Percentiles rank a stretch among this genome's conserved stretches.
Evolutionary conservation across 2,329 filamentous ascomycete species (phyloP).

Genomic region (Westerdykella aurantiaca): DNA sequence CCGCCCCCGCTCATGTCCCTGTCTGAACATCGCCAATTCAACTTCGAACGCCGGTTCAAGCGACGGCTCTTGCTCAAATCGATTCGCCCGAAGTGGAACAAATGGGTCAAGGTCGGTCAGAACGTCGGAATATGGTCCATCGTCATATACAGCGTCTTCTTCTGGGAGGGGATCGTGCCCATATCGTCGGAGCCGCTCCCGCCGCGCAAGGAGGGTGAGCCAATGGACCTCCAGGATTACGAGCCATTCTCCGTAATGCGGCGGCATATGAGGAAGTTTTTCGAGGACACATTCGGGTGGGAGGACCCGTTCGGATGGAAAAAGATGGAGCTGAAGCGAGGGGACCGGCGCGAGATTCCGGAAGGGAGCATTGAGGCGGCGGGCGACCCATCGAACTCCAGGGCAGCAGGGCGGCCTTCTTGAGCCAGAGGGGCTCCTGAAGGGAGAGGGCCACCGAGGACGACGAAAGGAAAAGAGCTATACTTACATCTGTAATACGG

Average conservation of each 20-base stretch:
- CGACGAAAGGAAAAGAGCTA: too few species aligned
- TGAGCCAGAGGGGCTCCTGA: too few species aligned
- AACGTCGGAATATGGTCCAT: conserved; percentile 45
- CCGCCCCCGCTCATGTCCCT: conserved; percentile 70
- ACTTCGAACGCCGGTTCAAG: conserved; percentile 73
- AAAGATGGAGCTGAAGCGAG: too few species aligned
- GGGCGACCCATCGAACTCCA: too few species aligned
- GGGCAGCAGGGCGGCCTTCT: too few species aligned
- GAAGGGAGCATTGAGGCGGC: too few species aligned
- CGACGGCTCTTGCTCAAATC: conserved; percentile 59
- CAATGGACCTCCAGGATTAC: background rate
- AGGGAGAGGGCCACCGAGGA: too few species aligned
- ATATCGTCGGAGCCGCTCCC: too few species aligned
- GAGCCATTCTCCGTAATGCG: background rate
- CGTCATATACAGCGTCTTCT: conserved; percentile 53
- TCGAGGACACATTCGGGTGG: too few species aligned
- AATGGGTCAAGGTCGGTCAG: conserved; percentile 60
- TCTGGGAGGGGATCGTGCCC: conserved; percentile 20
- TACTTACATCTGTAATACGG: too few species aligned
- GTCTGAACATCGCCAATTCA: conserved; percentile 66
- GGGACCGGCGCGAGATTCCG: too few species aligned
- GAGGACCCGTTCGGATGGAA: too few species aligned
- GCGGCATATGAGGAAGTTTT: background rate
- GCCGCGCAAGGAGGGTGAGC: conserved; percentile 33
- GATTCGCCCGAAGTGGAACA: conserved; percentile 59